Base-by-base conservation (phyloP, 2,329 filamentous ascomycete species). In the Paecilomyces sp. region DNA sequence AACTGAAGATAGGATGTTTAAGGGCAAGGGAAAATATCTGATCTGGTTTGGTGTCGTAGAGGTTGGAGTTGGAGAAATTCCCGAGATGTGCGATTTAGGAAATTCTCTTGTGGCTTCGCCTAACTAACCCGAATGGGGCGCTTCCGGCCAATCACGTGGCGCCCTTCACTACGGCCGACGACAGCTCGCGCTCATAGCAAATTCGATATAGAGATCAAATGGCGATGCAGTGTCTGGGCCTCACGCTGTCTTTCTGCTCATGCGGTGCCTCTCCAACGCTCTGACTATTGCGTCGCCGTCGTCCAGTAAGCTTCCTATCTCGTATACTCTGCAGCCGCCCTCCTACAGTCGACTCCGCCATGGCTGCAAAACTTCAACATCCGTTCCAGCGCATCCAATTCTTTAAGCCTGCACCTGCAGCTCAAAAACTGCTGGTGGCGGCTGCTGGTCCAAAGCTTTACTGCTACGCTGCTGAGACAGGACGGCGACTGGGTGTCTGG, bases 1-100 rank as follows among this genome's bases (percentile, higher is more conserved):
- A 8, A 72, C 75, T 91, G 91, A 94, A 94, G 91, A 89, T 86
- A 95, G 92, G 92, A 90, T 96, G 80, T 96, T 96, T 96, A 92
- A 96, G 92, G 92, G 88, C 75, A 76, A 96, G 90, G 89, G 85
- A 67, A 70, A 70, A 64, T 58, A 61, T 58, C 31, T 62, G 66
- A 58, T 66, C 58, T 62, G 67, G 63, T 9, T 63, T 67, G 65
- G 58, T 61, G 64, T 65, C 60, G 62, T 63, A 65, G 67, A 69
- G 64, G 66, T 64, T 68, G 65, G 58, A 61, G 59, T 65, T 58
- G 57, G 56, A 61, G n/a, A 55, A 62, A 59, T 62, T 62, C 54
- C 57, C 57, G 59, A 62, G 62, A 61, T 65, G 41, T 61, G 60
- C 56, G 28, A 60, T 62, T 62, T 62, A 55, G 57, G 58, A 63